Conservation (phyloP, 805 yeast genomes). For the Pichia cabralensis region DNA sequence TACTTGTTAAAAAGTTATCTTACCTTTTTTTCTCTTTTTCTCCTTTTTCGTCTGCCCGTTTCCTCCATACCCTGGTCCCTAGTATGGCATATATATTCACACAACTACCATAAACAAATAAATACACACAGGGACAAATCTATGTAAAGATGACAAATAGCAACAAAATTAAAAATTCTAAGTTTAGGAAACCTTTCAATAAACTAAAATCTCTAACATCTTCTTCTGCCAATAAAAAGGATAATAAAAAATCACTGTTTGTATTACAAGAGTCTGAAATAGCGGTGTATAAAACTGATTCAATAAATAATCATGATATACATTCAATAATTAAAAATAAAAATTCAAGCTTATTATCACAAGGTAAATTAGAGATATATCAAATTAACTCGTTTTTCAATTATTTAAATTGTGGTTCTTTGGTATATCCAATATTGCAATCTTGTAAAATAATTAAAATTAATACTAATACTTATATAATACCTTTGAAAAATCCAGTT, state of each 20-base stretch:
- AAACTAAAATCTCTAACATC: no score
- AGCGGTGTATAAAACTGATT: slow-evolving; percentile 9
- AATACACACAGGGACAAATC: no score
- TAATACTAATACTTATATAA: slow-evolving; percentile 37
- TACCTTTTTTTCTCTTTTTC: no score
- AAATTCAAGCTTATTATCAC: slow-evolving; percentile 34
- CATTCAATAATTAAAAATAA: slow-evolving; percentile 3
- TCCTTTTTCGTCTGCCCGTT: no score
- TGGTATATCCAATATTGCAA: slow-evolving; percentile 68
- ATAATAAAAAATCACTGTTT: slow-evolving; percentile 3
- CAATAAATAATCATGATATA: not conserved
- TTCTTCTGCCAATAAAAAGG: not conserved
- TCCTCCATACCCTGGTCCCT: no score
- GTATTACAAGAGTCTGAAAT: slow-evolving; percentile 8
- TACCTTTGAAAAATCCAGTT: slow-evolving; percentile 66
- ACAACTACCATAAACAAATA: no score
- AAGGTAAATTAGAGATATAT: slow-evolving; percentile 51
- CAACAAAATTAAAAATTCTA: no score
- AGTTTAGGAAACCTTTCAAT: no score
- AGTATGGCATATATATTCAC: no score
- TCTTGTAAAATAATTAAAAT: slow-evolving; percentile 47
- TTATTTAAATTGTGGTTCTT: slow-evolving; percentile 56
- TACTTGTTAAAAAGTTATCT: no score
- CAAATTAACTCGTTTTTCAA: slow-evolving; percentile 38
- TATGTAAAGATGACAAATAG: no score